Conservation (phyloP, 371 early-diverging fungal species). For the Syncephalastrum racemosum region DNA sequence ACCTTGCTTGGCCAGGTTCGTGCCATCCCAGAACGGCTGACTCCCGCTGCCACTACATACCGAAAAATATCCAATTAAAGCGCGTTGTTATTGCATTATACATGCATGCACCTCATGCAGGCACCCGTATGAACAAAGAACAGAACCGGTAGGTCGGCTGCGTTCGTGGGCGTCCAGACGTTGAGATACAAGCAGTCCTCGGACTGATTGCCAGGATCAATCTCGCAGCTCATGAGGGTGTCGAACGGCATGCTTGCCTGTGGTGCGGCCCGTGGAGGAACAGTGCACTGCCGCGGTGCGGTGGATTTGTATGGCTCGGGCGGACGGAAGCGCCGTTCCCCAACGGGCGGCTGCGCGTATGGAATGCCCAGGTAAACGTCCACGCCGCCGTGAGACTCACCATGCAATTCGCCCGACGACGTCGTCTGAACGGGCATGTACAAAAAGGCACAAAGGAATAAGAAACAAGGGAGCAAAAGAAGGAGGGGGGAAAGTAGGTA, state of each 20-base stretch:
- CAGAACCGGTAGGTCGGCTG: slow-evolving; percentile 28
- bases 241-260: slow-evolving; percentile 40
- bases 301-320: slow-evolving; percentile 21
- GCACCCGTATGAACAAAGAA: slow-evolving; percentile 42
- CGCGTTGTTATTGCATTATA: neutral
- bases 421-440: slow-evolving; percentile 11
- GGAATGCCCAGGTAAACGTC: slow-evolving; percentile 38
- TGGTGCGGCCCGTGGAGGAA: slow-evolving; percentile 28
- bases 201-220: slow-evolving; percentile 29
- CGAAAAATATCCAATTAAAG: neutral
- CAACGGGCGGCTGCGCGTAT: slow-evolving; percentile 35
- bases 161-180: slow-evolving; percentile 30
- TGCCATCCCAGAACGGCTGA: slow-evolving; percentile 41
- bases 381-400: slow-evolving; percentile 23
- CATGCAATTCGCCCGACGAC: slow-evolving; percentile 30
- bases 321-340: slow-evolving; percentile 29
- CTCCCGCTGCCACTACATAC: slow-evolving; percentile 27
- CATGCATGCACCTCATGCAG: slow-evolving; percentile 22
- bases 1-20: slow-evolving; percentile 31
- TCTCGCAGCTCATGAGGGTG: slow-evolving; percentile 30
- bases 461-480: slow-evolving; percentile 2
- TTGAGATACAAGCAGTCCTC: slow-evolving; percentile 43
- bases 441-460: slow-evolving; percentile 1
- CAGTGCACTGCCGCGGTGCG: slow-evolving; percentile 16
- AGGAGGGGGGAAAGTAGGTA: neutral